phyloP scores from a whole-genome alignment of 192 early-diverging fungal genomes.

The Linderina pennispora region DNA sequence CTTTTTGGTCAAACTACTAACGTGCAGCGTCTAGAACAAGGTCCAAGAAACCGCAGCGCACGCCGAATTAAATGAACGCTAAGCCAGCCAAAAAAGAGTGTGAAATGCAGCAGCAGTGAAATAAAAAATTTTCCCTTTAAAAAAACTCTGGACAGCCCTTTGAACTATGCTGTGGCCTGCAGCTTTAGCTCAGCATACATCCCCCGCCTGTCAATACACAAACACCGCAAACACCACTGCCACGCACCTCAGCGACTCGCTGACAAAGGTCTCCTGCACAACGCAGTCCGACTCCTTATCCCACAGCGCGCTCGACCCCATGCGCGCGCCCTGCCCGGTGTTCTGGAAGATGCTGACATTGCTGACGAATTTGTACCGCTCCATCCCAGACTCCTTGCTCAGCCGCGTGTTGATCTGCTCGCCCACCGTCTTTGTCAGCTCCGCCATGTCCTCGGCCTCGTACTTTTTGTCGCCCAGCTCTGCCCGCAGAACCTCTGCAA shows the following conservation, averaged over 20 bases:
- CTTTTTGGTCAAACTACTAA: no score
- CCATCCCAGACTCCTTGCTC: conserved; percentile 13
- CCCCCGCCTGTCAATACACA: no score
- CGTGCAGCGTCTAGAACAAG: no score
- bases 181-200: no score
- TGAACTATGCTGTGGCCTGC: no score
- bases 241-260: conserved; percentile 15
- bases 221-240: conserved; percentile 23
- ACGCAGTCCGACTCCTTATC: conserved; percentile 16
- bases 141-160: no score
- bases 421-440: conserved; percentile 11
- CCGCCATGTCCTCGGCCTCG: conserved; percentile 11
- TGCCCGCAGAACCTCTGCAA: conserved; percentile 17
- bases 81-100: no score
- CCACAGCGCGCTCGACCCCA: conserved; percentile 21
- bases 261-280: conserved; percentile 18
- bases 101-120: no score
- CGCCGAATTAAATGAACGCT: no score
- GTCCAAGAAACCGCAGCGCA: no score
- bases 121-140: no score
- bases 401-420: conserved; percentile 20
- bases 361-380: conserved; percentile 36
- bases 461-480: conserved; percentile 15
- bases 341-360: conserved; percentile 28
- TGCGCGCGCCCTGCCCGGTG: conserved; percentile 29